Base-by-base conservation (phyloP, 768 basidiomycete genomes). In the Serpula lacrymans region DNA sequence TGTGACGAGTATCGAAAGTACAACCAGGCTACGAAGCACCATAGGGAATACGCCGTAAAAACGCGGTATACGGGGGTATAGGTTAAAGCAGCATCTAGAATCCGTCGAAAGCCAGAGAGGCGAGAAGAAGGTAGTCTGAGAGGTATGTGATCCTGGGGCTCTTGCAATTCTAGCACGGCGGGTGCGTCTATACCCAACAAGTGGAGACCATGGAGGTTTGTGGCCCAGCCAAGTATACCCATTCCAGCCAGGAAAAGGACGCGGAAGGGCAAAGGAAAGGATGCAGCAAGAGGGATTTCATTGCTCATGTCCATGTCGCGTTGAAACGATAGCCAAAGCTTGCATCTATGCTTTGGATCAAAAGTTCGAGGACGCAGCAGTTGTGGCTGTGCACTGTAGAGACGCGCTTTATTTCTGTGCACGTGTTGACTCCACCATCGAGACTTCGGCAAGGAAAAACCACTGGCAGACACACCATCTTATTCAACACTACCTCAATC, bases 201-300 rank as follows among this genome's bases (percentile, higher is more conserved):
- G 48, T 83, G 70, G 33, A 98, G 79, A 35, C 87, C 78, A 61
- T 98, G 94, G 6, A 98, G 65, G 62, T 98, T 99, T 24, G 84
- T 80, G 0, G 92, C 92, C 93, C 95, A 99, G 47, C 84, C 84
- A 4, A 95, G 67, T 41, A 93, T 77, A 9, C 90, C 93, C 24
- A 89, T 51, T 14, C 88, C 85, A 39, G 79, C 71, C 43, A 96
- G 73, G 49, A 78, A 75, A 43, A 96, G 75, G 18, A 91, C 89
- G 47, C 96, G 87, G 59, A 92, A 97, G 1, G 96, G 95, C 1
- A 99, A 74, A 9, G 96, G 95, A 57, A 95, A 87, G 14, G 66
- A 64, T 26, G 73, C 67, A 39, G 77, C 71, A 42, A 78, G 68
- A 31, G 71, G 63, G 33, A 71, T 58, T 47, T 79, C 75, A 47